Evolutionary conservation across 208 protist species (phyloP).

Genomic region (Trypanosoma brucei): DNA sequence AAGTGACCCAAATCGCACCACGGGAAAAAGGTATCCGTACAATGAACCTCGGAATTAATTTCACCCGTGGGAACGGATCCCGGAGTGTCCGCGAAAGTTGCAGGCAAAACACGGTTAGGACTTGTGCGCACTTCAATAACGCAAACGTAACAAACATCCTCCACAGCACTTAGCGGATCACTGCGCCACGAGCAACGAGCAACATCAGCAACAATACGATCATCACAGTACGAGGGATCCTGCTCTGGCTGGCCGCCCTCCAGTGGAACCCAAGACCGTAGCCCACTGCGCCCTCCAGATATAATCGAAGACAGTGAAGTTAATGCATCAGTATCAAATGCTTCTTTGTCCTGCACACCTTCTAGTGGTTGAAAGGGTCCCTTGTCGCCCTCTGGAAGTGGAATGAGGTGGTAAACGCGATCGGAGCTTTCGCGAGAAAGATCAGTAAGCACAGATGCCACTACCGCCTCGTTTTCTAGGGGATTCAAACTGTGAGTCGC

Average conservation of each 20-base stretch:
- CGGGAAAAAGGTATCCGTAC: not conserved
- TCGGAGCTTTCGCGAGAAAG: conserved; percentile 16
- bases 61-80: not conserved
- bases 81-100: not conserved
- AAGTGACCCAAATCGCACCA: conserved; percentile 15
- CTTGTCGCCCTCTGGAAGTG: not conserved
- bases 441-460: conserved; percentile 60
- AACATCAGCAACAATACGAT: conserved; percentile 30
- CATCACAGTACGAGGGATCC: conserved; percentile 26
- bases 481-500: conserved; percentile 92
- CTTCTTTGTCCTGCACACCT: not conserved
- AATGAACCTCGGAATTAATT: not conserved
- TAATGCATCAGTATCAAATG: too few species aligned
- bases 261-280: conserved; percentile 50
- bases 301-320: conserved; percentile 18
- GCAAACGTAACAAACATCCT: conserved; percentile 49
- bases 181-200: conserved; percentile 43
- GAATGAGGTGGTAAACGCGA: conserved; percentile 14
- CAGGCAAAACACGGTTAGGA: not conserved
- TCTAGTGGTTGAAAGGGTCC: not conserved
- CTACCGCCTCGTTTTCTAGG: conserved; percentile 93
- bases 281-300: conserved; percentile 23
- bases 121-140: conserved; percentile 39
- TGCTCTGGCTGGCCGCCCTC: conserved; percentile 39
- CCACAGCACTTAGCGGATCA: conserved; percentile 20